A percentile compares a stretch with the other conserved stretches of the same genome.
These are phyloP conservation scores for Boletus reticuloceps DNA, from an alignment of 768 basidiomycete species.

Conservation along the genomic window DNA sequence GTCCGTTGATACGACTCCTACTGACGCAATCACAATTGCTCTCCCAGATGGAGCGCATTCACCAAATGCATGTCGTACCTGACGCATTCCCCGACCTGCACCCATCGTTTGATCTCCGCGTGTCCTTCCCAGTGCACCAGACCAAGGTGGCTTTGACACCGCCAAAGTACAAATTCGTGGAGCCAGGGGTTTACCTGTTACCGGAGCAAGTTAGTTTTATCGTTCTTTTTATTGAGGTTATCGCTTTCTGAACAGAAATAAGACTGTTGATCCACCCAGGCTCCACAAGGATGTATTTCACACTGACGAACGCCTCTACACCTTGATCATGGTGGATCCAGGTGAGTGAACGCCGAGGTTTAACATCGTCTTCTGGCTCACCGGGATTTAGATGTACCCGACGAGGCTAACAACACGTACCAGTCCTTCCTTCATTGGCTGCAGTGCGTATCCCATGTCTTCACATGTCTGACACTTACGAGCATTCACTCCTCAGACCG, in stretches of 20 bases:
- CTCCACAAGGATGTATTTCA: slow-evolving; percentile 81
- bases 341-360: slow-evolving; percentile 46
- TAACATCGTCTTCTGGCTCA: slow-evolving; percentile 3
- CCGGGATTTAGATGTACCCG: slow-evolving; percentile 70
- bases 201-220: slow-evolving; percentile 60
- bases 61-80: slow-evolving; percentile 89
- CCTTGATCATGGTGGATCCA: slow-evolving; percentile 85
- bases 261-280: slow-evolving; percentile 66
- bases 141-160: slow-evolving; percentile 19
- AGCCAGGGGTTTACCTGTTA: slow-evolving; percentile 66
- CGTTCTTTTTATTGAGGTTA: neutral
- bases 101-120: slow-evolving; percentile 72
- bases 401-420: slow-evolving; percentile 60
- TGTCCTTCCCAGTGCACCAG: slow-evolving; percentile 48
- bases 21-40: neutral
- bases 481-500: slow-evolving; percentile 46
- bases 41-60: slow-evolving; percentile 83
- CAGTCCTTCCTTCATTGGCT: slow-evolving; percentile 83
- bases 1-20: neutral
- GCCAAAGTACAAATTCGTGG: slow-evolving; percentile 42
- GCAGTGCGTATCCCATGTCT: slow-evolving; percentile 47
- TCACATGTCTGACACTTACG: neutral
- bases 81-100: slow-evolving; percentile 74
- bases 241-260: slow-evolving; percentile 2
- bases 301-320: slow-evolving; percentile 76